These are phyloP conservation scores for Leptomonas seymouri DNA, from an alignment of 208 protist genomes.

Conservation along the genomic window DNA sequence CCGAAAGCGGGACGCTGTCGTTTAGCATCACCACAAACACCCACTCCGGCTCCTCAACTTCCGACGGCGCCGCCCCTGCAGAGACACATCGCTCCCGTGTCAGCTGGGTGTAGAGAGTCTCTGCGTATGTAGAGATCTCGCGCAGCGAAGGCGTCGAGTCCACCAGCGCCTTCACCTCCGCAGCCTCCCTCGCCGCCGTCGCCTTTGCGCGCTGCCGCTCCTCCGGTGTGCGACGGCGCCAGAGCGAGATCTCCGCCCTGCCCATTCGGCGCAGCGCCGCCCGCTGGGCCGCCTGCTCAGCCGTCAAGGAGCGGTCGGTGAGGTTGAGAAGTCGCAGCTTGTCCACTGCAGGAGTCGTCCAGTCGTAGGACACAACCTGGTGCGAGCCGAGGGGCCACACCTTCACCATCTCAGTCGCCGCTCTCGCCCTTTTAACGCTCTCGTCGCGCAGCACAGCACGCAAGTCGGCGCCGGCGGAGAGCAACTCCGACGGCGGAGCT, in stretches of 20 bases:
- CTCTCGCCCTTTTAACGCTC: conserved; percentile 2
- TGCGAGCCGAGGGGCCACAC: conserved; percentile 78
- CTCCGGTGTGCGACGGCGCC: conserved; percentile 50
- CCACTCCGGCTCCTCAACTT: conserved; percentile 52
- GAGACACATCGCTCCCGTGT: conserved; percentile 22
- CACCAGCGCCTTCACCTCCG: conserved; percentile 40
- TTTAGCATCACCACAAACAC: conserved; percentile 85
- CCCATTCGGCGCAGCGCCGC: conserved; percentile 32
- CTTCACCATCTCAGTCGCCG: conserved; percentile 1
- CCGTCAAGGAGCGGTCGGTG: conserved; percentile 44
- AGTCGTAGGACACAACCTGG: conserved; percentile 65
- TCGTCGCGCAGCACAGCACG: conserved; percentile 17
- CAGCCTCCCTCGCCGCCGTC: conserved; percentile 20
- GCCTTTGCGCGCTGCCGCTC: conserved; percentile 37
- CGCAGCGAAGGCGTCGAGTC: conserved; percentile 39
- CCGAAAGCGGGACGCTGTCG: conserved; percentile 63
- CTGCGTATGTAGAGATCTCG: conserved; percentile 63
- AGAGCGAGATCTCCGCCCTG: conserved; percentile 80
- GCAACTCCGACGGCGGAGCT: conserved; percentile 42
- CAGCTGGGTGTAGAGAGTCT: conserved; percentile 47
- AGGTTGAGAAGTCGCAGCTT: conserved; percentile 35
- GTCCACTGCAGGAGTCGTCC: conserved; percentile 51
- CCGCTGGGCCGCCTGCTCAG: conserved; percentile 52
- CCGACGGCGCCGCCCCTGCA: not conserved
- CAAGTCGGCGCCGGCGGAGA: conserved; percentile 43